Evolutionary conservation across 2,329 filamentous ascomycete genomes (phyloP), one percentile per base, ranked within the genome.

Genomic region (Macroventuria anomochaeta): DNA sequence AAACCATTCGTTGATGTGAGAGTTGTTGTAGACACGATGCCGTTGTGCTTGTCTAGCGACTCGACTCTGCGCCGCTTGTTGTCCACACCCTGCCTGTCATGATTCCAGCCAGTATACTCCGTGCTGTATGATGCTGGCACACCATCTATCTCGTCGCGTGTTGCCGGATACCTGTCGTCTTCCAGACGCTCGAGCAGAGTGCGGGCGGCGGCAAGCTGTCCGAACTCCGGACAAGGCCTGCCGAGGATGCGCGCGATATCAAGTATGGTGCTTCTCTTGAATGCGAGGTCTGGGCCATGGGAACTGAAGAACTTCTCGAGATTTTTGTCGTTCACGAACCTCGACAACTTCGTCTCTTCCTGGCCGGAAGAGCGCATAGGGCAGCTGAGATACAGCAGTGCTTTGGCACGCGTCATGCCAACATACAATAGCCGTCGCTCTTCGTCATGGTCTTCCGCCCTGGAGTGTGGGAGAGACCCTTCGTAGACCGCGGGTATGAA

Each of bases 361-460:
- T 77, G 72, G 50, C 85, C 82, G 7, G 87, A 85, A 55, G 85
- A 87, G 62, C 86, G 87, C 31, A 87, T 73, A 0, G 93, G 91
- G 60, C 86, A 90, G 71, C 91, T 96, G 48, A 97, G 79, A 65
- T 96, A 96, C 1, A 99, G 78, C 25, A 97, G 76, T 0, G 86
- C 88, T 71, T 97, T 88, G 6, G 95, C 93, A 70, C 93, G 83
- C 3, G 93, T 99, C 93, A 99, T 97, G 23, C 93, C 93, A 12
- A 99, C 95, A 67, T 97, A 99, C 0, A 99, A 80, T 38, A 99
- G 76, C 23, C 93, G 83, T 54, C 95, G 83, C 72, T 99, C 93
- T 74, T 99, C 93, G 51, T 93, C 88, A 3, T 83, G 81, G 69
- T 97, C 91, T 38, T 97, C 93, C 1, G 92, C 85, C 62, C 93